A percentile compares a stretch with the other conserved stretches of the same genome.
Evolutionary conservation across 192 early-diverging fungal genomes (phyloP).

Genomic region (Chytriomyces sp.): DNA sequence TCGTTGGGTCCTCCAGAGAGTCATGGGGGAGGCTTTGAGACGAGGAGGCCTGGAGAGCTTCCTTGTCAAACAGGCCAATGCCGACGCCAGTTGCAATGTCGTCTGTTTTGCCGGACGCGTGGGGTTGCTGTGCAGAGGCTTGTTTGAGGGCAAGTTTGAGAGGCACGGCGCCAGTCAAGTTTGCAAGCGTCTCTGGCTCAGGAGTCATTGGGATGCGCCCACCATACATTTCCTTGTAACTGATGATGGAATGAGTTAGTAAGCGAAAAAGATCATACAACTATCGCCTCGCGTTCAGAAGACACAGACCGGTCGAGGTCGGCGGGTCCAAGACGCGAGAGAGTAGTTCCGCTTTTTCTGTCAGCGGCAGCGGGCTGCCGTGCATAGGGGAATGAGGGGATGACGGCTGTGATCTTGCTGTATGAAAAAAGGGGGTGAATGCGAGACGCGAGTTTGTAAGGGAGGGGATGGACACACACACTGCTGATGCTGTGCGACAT

Average conservation of each 20-base stretch:
- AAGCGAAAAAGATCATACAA: no score
- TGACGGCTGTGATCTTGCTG: slow-evolving; percentile 85
- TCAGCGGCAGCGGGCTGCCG: slow-evolving; percentile 59
- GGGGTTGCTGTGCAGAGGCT: slow-evolving; percentile 59
- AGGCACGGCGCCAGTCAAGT: not conserved
- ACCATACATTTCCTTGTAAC: slow-evolving; percentile 42
- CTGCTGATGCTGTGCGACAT: slow-evolving; percentile 79
- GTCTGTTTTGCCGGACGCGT: not conserved
- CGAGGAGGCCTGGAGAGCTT: not conserved
- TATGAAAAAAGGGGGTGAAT: not conserved
- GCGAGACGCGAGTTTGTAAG: slow-evolving; percentile 21
- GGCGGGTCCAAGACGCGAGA: slow-evolving; percentile 41
- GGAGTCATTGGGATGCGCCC: slow-evolving; percentile 30
- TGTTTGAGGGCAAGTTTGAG: slow-evolving; percentile 86
- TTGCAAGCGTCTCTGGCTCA: not conserved
- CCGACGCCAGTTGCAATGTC: not conserved
- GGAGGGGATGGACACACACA: no score
- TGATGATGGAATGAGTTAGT: no score
- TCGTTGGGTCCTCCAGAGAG: no score
- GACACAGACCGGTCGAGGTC: no score
- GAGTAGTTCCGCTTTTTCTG: slow-evolving; percentile 41
- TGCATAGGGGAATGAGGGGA: slow-evolving; percentile 94
- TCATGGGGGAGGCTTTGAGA: not conserved
- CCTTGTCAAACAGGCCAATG: not conserved
- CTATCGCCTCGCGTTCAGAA: no score